Evolutionary conservation across 2,329 filamentous ascomycete species (phyloP), one percentile per base, ranked within the genome.

Genomic region (Beauveria rudraprayagi): DNA sequence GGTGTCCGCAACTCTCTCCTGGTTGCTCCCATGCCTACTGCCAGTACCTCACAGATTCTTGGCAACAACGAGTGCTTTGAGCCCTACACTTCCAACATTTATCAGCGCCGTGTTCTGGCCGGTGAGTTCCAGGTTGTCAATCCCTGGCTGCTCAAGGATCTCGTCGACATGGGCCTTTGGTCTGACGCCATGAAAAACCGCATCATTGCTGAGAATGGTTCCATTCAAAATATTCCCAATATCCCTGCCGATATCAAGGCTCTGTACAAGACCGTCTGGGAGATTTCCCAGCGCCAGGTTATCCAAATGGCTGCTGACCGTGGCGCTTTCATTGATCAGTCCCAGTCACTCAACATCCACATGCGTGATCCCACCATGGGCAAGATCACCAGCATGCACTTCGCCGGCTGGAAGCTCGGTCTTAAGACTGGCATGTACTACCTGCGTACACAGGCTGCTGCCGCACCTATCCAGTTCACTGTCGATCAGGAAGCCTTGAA

Each of bases 401-500:
- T 99, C 73, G 85, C 94, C 54, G 94, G 94, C 69, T 99, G 94
- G 94, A 99, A 97, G 83, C 87, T 97, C 67, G 94, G 94, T 71
- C 85, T 99, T 68, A 99, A 99, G 89, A 99, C 94, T 41, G 94
- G 94, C 80, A 97, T 99, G 94, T 99, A 99, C 87, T 99, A 99
- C 78, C 87, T 99, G 69, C 91, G 94, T 70, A 99, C 94, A 53
- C 94, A 96, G 86, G 94, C 94, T 65, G 94, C 94, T 41, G 92
- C 92, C 19, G 92, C 92, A 52, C 94, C 94, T 59, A 99, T 99
- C 67, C 94, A 99, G 77, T 99, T 99, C 81, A 99, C 94, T 5
- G 94, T 99, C 71, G 94, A 99, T 73, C 93, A 99, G 77, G 91
- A 96, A 77, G 90, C 91, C 61, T 86, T 99, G 68, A 91, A 92